Percentiles rank a stretch among this genome's conserved stretches.
These are phyloP conservation scores for Melampsora americana DNA, from an alignment of 1,284 basidiomycete species.

Conservation along the genomic window DNA sequence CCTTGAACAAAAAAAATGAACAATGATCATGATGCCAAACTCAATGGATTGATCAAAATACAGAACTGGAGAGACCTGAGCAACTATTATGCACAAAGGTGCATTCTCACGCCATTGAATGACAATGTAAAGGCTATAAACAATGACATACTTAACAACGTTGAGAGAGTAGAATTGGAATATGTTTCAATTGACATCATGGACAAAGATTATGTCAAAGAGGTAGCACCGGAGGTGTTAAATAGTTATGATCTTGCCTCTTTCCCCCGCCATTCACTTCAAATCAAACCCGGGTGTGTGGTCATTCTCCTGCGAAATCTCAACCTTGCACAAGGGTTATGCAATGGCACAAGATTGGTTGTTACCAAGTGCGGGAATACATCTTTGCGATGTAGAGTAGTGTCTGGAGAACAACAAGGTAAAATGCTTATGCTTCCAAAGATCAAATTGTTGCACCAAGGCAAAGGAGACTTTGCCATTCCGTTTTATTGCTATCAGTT, in stretches of 20 bases:
- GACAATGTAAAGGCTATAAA: background rate
- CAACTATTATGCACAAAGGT: background rate
- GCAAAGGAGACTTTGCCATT: background rate
- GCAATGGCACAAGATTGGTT: background rate
- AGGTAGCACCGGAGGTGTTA: background rate
- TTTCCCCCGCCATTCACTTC: too few species aligned
- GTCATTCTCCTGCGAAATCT: too few species aligned
- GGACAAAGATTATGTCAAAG: background rate
- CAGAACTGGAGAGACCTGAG: background rate
- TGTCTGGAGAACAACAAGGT: background rate
- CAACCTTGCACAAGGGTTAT: background rate
- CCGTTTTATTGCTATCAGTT: slow-evolving; percentile 12
- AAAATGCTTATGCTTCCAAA: background rate
- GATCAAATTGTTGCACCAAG: background rate
- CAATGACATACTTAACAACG: background rate
- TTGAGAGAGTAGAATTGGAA: too few species aligned
- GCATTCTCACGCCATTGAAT: background rate
- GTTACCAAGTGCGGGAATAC: background rate
- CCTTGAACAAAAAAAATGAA: too few species aligned
- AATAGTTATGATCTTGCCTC: too few species aligned
- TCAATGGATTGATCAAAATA: too few species aligned
- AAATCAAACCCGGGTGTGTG: too few species aligned
- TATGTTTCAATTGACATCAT: slow-evolving; percentile 1
- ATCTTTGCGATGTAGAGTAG: background rate
- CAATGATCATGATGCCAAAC: too few species aligned